Evolutionary conservation across 2,329 filamentous ascomycete genomes (phyloP).

Genomic region (Diaporthe sp.): DNA sequence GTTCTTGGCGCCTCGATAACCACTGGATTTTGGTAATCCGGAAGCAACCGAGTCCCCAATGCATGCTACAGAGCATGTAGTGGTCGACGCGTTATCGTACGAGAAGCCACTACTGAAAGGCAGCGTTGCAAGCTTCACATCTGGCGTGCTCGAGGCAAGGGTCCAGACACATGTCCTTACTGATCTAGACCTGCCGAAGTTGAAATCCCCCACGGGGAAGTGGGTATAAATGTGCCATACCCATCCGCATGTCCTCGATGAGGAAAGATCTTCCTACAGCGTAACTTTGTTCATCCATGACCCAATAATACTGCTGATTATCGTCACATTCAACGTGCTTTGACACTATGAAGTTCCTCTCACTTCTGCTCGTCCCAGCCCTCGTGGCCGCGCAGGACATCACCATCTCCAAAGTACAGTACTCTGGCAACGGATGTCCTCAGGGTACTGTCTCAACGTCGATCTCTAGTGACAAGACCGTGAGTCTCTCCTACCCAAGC

Average conservation of each 20-base stretch:
- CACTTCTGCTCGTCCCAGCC: neutral
- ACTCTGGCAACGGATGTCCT: conserved; percentile 57
- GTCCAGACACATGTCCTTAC: neutral
- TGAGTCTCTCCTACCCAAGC: conserved; percentile 36
- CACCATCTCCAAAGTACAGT: conserved; percentile 51
- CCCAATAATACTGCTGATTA: neutral
- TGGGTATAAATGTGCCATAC: conserved; percentile 7
- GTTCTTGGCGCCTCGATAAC: neutral
- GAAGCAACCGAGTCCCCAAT: neutral
- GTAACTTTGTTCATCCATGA: conserved; percentile 1
- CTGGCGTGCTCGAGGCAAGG: neutral
- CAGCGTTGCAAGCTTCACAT: neutral
- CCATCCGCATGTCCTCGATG: conserved; percentile 2
- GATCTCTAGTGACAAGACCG: conserved; percentile 55
- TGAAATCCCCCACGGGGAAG: neutral
- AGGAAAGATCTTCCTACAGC: conserved; percentile 15
- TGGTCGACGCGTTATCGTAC: conserved; percentile 16
- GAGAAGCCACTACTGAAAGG: conserved; percentile 2
- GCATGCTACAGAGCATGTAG: neutral
- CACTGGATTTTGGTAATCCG: neutral
- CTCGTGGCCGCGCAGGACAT: conserved; percentile 40
- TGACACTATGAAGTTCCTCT: conserved; percentile 8
- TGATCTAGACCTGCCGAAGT: neutral
- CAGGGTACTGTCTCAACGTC: conserved; percentile 55
- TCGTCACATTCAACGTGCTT: neutral